Conservation (phyloP, 2,329 filamentous ascomycete genomes). For the Venturia aucupariae region DNA sequence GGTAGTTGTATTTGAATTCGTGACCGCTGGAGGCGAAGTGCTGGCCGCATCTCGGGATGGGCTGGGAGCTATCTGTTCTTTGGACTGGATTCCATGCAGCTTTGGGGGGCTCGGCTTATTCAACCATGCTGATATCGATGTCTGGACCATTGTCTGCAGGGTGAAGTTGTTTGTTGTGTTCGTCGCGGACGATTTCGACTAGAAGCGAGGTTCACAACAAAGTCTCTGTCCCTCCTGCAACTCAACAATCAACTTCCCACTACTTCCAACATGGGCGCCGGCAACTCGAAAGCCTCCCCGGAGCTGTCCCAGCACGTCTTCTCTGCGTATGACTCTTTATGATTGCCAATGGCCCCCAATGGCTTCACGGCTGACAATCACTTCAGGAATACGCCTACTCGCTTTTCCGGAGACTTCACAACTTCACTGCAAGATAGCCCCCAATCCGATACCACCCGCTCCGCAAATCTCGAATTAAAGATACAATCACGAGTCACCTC, state of each 20-base stretch:
- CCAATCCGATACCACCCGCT: slow-evolving; percentile 81
- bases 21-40: slow-evolving; percentile 21
- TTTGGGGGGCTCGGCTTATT: slow-evolving; percentile 31
- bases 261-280: slow-evolving; percentile 46
- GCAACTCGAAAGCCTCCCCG: slow-evolving; percentile 50
- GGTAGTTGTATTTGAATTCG: background rate
- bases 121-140: slow-evolving; percentile 39
- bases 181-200: background rate
- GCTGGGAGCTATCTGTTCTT: slow-evolving; percentile 19
- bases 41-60: slow-evolving; percentile 8
- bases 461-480: slow-evolving; percentile 73
- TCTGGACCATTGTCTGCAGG: slow-evolving; percentile 31
- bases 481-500: slow-evolving; percentile 78
- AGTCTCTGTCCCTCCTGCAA: background rate
- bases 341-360: background rate
- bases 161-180: background rate
- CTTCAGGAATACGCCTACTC: slow-evolving; percentile 50
- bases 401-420: slow-evolving; percentile 73
- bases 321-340: slow-evolving; percentile 41
- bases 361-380: slow-evolving; percentile 2
- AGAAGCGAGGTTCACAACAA: background rate
- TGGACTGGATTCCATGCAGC: background rate
- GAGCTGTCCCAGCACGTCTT: slow-evolving; percentile 51
- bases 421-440: slow-evolving; percentile 57
- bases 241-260: background rate